phyloP scores from a whole-genome alignment of 2,329 filamentous ascomycete genomes.

The Pseudogymnoascus verrucosus region DNA sequence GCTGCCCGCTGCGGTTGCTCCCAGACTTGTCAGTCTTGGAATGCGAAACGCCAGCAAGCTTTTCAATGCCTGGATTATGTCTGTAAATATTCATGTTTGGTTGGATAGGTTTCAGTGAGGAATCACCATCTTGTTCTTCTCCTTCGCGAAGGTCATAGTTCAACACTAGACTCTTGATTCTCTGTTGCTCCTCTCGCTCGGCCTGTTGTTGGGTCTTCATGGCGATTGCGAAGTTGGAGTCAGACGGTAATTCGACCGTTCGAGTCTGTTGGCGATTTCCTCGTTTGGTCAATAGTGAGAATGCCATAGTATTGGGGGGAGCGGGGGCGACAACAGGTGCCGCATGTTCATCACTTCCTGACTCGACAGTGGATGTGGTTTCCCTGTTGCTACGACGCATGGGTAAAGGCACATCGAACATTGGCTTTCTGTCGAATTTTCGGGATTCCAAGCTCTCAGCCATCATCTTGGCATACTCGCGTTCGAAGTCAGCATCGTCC shows the following conservation, averaged over 20 bases:
- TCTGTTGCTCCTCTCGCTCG: conserved; percentile 91
- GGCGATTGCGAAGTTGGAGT: conserved; percentile 90
- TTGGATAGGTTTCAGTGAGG: conserved; percentile 34
- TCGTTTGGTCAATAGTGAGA: conserved; percentile 89
- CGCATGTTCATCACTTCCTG: conserved; percentile 31
- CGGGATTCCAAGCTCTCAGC: conserved; percentile 90
- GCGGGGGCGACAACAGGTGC: conserved; percentile 26
- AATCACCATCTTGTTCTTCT: conserved; percentile 71
- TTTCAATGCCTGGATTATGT: conserved; percentile 49
- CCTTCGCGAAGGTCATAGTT: conserved; percentile 89
- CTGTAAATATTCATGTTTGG: conserved; percentile 45
- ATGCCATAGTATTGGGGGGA: conserved; percentile 71
- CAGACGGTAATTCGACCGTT: conserved; percentile 79
- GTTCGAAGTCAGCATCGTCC: conserved; percentile 93
- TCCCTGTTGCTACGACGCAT: conserved; percentile 69
- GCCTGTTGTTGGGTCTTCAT: conserved; percentile 95
- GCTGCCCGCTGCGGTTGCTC: conserved; percentile 56
- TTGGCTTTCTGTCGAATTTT: conserved; percentile 88
- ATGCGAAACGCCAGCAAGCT: conserved; percentile 33
- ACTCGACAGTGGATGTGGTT: conserved; percentile 28
- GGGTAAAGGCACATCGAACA: conserved; percentile 96
- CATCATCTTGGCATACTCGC: conserved; percentile 98
- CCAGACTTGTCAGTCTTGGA: conserved; percentile 29
- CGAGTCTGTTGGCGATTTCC: conserved; percentile 92
- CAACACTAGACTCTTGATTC: conserved; percentile 94